phyloP scores from a whole-genome alignment of 2,329 filamentous ascomycete species.

The Fusarium armeniacum region DNA sequence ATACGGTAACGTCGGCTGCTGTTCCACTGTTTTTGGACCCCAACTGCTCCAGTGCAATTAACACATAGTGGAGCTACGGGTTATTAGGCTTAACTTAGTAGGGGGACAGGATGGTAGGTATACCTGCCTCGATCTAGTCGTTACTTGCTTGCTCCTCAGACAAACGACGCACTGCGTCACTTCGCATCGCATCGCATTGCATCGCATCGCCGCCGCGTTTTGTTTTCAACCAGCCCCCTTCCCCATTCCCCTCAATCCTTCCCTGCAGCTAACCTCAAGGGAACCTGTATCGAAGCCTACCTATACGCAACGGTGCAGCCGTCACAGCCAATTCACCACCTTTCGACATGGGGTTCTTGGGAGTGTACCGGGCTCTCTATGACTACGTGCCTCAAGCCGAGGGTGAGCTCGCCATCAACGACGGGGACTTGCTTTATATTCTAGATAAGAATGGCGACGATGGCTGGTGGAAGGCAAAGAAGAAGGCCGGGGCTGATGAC shows the following conservation, averaged over 20 bases:
- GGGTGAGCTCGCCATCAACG: conserved; percentile 85
- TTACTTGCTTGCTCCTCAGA: conserved; percentile 47
- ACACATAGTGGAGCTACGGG: conserved; percentile 11
- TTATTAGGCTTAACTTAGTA: conserved; percentile 34
- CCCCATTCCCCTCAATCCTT: conserved; percentile 11
- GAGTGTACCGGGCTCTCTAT: conserved; percentile 91
- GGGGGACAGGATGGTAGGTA: conserved; percentile 40
- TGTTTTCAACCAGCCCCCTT: conserved; percentile 18
- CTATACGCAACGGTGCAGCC: conserved; percentile 42
- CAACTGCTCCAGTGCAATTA: conserved; percentile 8
- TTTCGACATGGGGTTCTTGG: conserved; percentile 85
- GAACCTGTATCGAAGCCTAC: conserved; percentile 32
- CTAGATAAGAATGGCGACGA: conserved; percentile 82
- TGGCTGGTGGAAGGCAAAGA: conserved; percentile 98
- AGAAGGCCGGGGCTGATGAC: conserved; percentile 84
- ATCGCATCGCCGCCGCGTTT: conserved; percentile 39
- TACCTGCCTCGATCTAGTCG: conserved; percentile 38
- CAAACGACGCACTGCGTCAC: conserved; percentile 53
- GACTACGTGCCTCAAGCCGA: conserved; percentile 91
- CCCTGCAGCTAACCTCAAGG: conserved; percentile 20
- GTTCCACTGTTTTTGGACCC: conserved; percentile 7
- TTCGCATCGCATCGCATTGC: conserved; percentile 41
- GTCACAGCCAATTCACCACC: conserved; percentile 38
- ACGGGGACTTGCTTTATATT: conserved; percentile 91
- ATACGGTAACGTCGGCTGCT: background rate